A percentile compares a stretch with the other conserved stretches of the same genome.
These are phyloP conservation scores for Debaryomyces psychrophilus DNA, from an alignment of 1,139 yeast species.

Conservation along the genomic window DNA sequence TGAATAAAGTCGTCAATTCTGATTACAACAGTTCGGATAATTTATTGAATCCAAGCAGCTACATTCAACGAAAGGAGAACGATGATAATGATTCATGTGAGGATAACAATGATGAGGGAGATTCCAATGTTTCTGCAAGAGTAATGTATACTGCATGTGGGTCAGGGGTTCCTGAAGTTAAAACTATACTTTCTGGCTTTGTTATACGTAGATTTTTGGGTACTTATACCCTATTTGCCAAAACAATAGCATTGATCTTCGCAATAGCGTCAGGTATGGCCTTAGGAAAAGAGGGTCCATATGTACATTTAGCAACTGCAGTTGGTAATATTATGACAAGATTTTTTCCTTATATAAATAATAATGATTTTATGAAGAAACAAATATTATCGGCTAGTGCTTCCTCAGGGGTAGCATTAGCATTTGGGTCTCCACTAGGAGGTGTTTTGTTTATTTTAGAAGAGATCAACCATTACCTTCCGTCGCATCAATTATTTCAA, in stretches of 20 bases:
- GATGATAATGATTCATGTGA: background rate
- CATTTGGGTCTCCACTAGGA: conserved; percentile 72
- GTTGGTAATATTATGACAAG: conserved; percentile 64
- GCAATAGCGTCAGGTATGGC: conserved; percentile 70
- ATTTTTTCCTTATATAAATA: conserved; percentile 50
- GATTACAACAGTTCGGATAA: background rate
- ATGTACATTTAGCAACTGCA: conserved; percentile 70
- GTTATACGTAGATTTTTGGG: conserved; percentile 60
- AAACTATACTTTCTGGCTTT: conserved; percentile 59
- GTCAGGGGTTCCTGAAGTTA: conserved; percentile 69
- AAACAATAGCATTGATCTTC: conserved; percentile 53
- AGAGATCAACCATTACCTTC: conserved; percentile 63
- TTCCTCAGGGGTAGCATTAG: conserved; percentile 70
- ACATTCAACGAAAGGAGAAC: conserved; percentile 3
- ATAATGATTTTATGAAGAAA: conserved; percentile 57
- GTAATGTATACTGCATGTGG: conserved; percentile 60
- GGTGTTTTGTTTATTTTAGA: conserved; percentile 69
- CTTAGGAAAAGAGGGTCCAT: conserved; percentile 74
- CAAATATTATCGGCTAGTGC: conserved; percentile 67
- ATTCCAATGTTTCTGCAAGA: conserved; percentile 18
- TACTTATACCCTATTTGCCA: conserved; percentile 54
- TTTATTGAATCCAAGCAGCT: background rate
- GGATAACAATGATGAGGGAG: background rate
- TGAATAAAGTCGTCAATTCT: background rate
- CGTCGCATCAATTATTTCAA: conserved; percentile 60